phyloP scores from a whole-genome alignment of 805 yeast genomes.

The Metschnikowia rubicola region DNA sequence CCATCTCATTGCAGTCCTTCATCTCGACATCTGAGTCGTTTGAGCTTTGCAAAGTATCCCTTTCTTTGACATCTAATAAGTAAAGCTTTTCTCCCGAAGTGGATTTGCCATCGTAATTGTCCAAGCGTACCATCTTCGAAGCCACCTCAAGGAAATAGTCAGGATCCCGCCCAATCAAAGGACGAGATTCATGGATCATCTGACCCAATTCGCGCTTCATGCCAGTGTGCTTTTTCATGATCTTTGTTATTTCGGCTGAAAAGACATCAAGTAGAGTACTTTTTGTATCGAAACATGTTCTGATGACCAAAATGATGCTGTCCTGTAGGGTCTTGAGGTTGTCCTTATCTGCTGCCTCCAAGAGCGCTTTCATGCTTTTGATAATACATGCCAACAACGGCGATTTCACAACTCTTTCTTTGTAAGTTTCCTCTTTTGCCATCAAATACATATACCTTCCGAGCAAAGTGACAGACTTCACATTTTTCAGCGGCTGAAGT shows the following conservation, averaged over 20 bases:
- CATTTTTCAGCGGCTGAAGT: conserved; percentile 22
- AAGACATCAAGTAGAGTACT: conserved; percentile 49
- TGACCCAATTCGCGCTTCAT: conserved; percentile 26
- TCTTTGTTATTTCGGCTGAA: conserved; percentile 46
- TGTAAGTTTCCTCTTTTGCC: conserved; percentile 42
- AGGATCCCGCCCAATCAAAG: conserved; percentile 49
- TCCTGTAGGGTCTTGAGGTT: conserved; percentile 10
- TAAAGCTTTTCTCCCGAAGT: conserved; percentile 22
- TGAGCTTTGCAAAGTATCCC: conserved; percentile 4
- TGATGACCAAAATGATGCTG: conserved; percentile 49
- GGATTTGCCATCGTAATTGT: conserved; percentile 38
- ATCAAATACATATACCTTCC: conserved; percentile 55
- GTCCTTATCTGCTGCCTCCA: conserved; percentile 23
- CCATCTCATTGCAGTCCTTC: conserved; percentile 21
- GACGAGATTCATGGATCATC: conserved; percentile 48
- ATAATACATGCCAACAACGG: conserved; percentile 48
- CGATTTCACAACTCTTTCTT: conserved; percentile 43
- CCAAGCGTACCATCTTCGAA: conserved; percentile 40
- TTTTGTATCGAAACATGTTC: conserved; percentile 68
- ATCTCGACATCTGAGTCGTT: conserved; percentile 26
- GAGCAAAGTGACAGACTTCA: conserved; percentile 29
- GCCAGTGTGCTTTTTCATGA: conserved; percentile 14
- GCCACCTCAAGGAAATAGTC: conserved; percentile 44
- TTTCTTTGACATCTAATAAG: conserved; percentile 8
- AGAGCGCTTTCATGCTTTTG: conserved; percentile 31